Evolutionary conservation across 2,329 filamentous ascomycete species (phyloP), one percentile per base, ranked within the genome.

Genomic region (Trichoderma endophyticum): DNA sequence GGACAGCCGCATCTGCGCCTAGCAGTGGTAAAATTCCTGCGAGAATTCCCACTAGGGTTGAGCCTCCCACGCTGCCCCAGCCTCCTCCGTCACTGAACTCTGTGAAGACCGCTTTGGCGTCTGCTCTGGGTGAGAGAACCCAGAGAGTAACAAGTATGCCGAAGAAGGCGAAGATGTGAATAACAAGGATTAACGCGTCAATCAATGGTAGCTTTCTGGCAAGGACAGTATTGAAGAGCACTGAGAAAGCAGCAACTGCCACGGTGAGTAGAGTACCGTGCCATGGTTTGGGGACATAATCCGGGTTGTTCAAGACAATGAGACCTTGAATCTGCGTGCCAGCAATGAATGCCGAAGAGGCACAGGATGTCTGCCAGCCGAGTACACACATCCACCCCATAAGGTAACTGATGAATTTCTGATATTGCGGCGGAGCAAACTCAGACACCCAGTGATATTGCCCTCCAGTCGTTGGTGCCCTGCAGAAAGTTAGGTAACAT

Each of bases 401-500:
- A 18, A 86, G 77, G 75, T 89, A 90, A 73, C 85, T 88, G 2
- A 89, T 79, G 43, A 86, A 83, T 71, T 85, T 87, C 74, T 89
- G 86, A 66, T 83, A 81, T 57, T 79, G 78, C 0, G 77, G 79
- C 0, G 86, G 84, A 1, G 86, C 83, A 72, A 88, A 87, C 65
- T 87, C 86, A 1, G 83, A 87, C 1, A 88, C 86, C 86, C 86
- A 89, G 74, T 88, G 86, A 73, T 89, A 89, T 74, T 89, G 87
- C 1, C 88, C 88, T 26, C 87, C 87, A 7, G 84, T 83, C 0
- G 86, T 89, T 0, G 87, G 87, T 3, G 86, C 86, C 81, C 87
- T 87, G 6, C 83, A 85, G 4, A 65, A 4, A 28, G 3, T 39
- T 3, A 24, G 48, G 5, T 57, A 5, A 36, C 30, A 2, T 8